Evolutionary conservation across 768 basidiomycete species (phyloP).

Genomic region (Dentipellis sp.): DNA sequence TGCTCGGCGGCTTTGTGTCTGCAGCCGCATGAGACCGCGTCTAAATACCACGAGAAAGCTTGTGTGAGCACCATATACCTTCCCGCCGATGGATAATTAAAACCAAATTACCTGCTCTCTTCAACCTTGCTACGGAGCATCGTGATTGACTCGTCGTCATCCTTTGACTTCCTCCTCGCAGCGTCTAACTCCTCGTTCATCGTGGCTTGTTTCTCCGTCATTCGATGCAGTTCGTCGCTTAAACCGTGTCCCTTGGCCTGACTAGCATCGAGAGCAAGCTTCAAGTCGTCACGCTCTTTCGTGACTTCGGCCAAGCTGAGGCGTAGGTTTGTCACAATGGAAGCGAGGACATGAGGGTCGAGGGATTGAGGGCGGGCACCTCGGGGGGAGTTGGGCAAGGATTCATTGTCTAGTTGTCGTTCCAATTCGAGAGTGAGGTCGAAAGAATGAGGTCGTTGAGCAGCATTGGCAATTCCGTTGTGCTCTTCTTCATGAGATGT

Average conservation of each 20-base stretch:
- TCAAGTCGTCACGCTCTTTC: conserved; percentile 64
- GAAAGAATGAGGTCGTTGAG: conserved; percentile 31
- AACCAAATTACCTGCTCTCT: conserved; percentile 60
- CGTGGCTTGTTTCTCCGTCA: conserved; percentile 51
- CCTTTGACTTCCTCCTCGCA: conserved; percentile 29
- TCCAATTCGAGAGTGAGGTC: conserved; percentile 78
- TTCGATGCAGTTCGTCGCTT: conserved; percentile 51
- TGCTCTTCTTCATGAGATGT: too few relatives aligned
- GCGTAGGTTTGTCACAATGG: conserved; percentile 67
- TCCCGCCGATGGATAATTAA: background rate
- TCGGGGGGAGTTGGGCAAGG: conserved; percentile 37
- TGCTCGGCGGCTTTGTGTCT: conserved; percentile 64
- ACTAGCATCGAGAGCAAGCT: conserved; percentile 38
- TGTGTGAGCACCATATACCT: background rate
- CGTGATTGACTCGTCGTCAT: conserved; percentile 70
- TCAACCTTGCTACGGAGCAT: conserved; percentile 79
- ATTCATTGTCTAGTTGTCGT: conserved; percentile 60
- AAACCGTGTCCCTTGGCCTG: conserved; percentile 49
- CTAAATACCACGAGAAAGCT: conserved; percentile 25
- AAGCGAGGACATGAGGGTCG: conserved; percentile 68
- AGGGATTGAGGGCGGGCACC: conserved; percentile 39
- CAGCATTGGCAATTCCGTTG: too few relatives aligned
- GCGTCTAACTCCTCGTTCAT: conserved; percentile 18
- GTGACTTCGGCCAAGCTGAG: conserved; percentile 53
- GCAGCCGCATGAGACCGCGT: conserved; percentile 80